These are phyloP conservation scores for Stephanodiscus minutulus DNA, from an alignment of 108 stramenopile species.

Conservation along the genomic window DNA sequence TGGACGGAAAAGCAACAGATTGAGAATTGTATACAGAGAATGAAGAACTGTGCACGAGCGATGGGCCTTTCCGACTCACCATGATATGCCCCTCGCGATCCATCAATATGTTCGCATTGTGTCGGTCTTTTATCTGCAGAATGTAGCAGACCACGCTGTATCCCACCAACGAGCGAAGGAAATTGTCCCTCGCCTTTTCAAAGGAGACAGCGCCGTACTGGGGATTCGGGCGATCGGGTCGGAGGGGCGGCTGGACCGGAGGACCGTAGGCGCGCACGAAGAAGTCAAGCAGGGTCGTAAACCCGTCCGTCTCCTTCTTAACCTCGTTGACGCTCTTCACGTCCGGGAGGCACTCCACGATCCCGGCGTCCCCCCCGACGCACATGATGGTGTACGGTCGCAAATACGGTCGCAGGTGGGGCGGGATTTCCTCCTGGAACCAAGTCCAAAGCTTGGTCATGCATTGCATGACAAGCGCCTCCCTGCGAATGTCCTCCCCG, in stretches of 20 bases:
- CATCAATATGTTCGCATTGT: slow-evolving; percentile 97
- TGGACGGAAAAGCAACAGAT: neutral
- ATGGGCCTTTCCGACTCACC: slow-evolving; percentile 6
- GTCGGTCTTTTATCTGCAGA: slow-evolving; percentile 96
- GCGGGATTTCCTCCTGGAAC: slow-evolving; percentile 80
- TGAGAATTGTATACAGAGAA: neutral
- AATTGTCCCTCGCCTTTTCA: slow-evolving; percentile 87
- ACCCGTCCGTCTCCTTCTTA: slow-evolving; percentile 81
- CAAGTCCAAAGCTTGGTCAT: slow-evolving; percentile 75
- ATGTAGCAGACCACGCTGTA: slow-evolving; percentile 95
- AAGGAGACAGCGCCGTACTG: slow-evolving; percentile 53
- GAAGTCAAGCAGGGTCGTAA: slow-evolving; percentile 70
- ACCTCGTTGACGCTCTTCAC: slow-evolving; percentile 87
- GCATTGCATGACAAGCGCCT: slow-evolving; percentile 89
- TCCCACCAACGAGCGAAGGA: slow-evolving; percentile 85
- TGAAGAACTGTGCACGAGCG: neutral
- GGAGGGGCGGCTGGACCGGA: slow-evolving; percentile 41
- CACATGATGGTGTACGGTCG: slow-evolving; percentile 92
- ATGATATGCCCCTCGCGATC: slow-evolving; percentile 67
- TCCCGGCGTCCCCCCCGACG: slow-evolving; percentile 83
- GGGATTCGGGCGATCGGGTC: slow-evolving; percentile 20
- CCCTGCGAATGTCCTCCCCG: slow-evolving; percentile 89
- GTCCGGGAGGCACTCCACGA: slow-evolving; percentile 86
- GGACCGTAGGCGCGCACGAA: slow-evolving; percentile 81
- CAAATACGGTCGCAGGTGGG: slow-evolving; percentile 67